Evolutionary conservation across 2,329 filamentous ascomycete genomes (phyloP).

Genomic region (Fusarium veterinarium): DNA sequence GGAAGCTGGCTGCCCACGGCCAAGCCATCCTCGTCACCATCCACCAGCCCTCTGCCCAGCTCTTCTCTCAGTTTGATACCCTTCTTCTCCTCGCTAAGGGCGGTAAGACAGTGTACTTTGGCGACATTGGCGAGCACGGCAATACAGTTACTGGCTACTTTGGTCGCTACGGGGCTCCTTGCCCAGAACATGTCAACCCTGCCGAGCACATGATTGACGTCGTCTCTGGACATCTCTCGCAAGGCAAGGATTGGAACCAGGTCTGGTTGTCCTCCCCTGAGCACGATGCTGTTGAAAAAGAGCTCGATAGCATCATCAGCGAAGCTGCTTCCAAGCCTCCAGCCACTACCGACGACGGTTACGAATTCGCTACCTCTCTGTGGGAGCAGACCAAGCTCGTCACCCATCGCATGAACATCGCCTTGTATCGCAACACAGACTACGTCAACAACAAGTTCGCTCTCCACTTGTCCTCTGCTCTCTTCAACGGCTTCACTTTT

Average conservation of each 20-base stretch:
- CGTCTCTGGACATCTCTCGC: constrained; percentile 61
- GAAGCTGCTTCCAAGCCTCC: constrained; percentile 62
- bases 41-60: constrained; percentile 74
- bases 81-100: constrained; percentile 73
- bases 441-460: constrained; percentile 74
- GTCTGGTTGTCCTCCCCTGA: constrained; percentile 76
- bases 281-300: constrained; percentile 63
- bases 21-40: constrained; percentile 78
- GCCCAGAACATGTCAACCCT: constrained; percentile 72
- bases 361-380: constrained; percentile 79
- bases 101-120: constrained; percentile 75
- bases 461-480: constrained; percentile 64
- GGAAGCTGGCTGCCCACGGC: constrained; percentile 73
- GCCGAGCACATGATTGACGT: constrained; percentile 81
- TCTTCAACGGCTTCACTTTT: constrained; percentile 72
- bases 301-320: constrained; percentile 72
- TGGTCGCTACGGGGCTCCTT: constrained; percentile 71
- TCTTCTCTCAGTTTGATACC: constrained; percentile 75
- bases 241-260: constrained; percentile 71
- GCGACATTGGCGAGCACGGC: constrained; percentile 70
- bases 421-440: constrained; percentile 74
- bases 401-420: constrained; percentile 69
- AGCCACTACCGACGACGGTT: constrained; percentile 60
- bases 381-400: constrained; percentile 72
- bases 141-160: constrained; percentile 72